These are phyloP conservation scores for Wickerhamiella sorbophila DNA, from an alignment of 805 yeast genomes.

Conservation along the genomic window DNA sequence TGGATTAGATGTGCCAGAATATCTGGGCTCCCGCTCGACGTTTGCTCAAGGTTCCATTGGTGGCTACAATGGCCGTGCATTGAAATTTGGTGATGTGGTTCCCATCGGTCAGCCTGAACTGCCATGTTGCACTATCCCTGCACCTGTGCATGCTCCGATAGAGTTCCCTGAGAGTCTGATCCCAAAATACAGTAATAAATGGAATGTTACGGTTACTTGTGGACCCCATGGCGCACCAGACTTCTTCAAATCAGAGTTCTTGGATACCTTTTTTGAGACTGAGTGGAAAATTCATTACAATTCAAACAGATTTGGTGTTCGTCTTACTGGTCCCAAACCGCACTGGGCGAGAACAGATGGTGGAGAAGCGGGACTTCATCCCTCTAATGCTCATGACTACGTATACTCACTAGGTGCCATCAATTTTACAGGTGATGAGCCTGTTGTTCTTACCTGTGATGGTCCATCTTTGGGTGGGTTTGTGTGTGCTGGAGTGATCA, in stretches of 20 bases:
- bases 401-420: conserved; percentile 94
- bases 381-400: conserved; percentile 96
- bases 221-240: conserved; percentile 99
- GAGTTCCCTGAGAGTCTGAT: conserved; percentile 40
- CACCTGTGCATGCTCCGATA: conserved; percentile 52
- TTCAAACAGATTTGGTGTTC: conserved; percentile 91
- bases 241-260: conserved; percentile 65
- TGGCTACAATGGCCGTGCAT: conserved; percentile 84
- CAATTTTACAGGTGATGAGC: conserved; percentile 97
- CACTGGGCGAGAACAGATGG: conserved; percentile 94
- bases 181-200: conserved; percentile 42
- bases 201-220: conserved; percentile 87
- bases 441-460: conserved; percentile 90
- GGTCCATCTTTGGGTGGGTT: conserved; percentile 97
- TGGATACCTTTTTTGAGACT: conserved; percentile 56
- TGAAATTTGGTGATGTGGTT: conserved; percentile 84
- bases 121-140: conserved; percentile 53
- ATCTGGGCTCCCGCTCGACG: conserved; percentile 91
- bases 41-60: conserved; percentile 86
- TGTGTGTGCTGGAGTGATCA: conserved; percentile 91
- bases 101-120: conserved; percentile 69
- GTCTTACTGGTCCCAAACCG: conserved; percentile 91
- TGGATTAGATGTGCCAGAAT: conserved; percentile 87
- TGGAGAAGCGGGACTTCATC: conserved; percentile 96
- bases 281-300: conserved; percentile 95